Base-by-base conservation (phyloP, 257 asterid genomes). In the Nemophila menziesii region DNA sequence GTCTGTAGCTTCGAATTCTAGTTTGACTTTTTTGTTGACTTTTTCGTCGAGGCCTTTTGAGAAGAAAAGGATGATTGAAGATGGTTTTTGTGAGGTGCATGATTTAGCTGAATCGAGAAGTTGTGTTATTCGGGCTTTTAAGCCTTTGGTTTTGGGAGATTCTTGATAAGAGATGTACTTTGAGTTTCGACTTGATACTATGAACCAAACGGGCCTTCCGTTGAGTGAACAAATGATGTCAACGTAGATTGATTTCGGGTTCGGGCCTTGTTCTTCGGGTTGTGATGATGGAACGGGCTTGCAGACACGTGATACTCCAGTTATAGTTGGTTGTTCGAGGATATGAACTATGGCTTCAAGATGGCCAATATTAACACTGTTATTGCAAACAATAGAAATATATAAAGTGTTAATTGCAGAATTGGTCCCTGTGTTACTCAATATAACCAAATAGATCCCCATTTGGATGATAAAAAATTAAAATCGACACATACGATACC, bases 201-300 rank as follows among this genome's bases (percentile, higher is more conserved):
- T 33, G 49, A 89, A 60, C 98, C 98, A 89, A 55, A 81, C 93
- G 1, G 98, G 98, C 53, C 60, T 68, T 27, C 94, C 92, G 26
- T 68, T 67, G 18, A 78, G 33, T 44, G 82, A 72, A 40, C 96
- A 85, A 9, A 85, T 69, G 19, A 72, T 63, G n/a, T 89, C 98
- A 20, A 85, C 77, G 52, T 84, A 73, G 49, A 78, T 39, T 14
- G 54, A 20, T 4, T 18, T 16, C 22, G 55, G 15, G 5, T 44
- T 13, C 22, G 16, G 19, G 24, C 11, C 43, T 47, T n/a, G 44
- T 42, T 44, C 22, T n/a, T 10, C 54, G 2, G 63, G 48, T 63
- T 57, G 57, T 10, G 77, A 45, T 7, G 69, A 24, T 34, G 50
- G 49, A 46, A 84, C 43, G 13, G 93, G 65, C 67, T 70, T 84